Evolutionary conservation across 768 basidiomycete species (phyloP).

Genomic region (Xanthoconium stramineum): DNA sequence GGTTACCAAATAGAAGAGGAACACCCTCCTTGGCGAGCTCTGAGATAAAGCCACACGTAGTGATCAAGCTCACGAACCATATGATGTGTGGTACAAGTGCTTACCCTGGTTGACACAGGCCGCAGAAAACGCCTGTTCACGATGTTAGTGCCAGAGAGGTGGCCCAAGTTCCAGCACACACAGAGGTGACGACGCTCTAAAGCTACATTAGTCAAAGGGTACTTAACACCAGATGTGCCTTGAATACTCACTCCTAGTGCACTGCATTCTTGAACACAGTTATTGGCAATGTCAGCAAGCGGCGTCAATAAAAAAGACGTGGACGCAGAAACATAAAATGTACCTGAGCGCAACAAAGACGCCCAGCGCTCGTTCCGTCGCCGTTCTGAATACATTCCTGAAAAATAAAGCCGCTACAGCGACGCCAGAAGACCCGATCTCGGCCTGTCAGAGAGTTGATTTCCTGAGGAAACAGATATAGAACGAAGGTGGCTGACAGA

Average conservation of each 20-base stretch:
- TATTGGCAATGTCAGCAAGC: neutral
- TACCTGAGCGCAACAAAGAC: constrained; percentile 41
- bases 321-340: constrained; percentile 24
- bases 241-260: constrained; percentile 30
- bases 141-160: neutral
- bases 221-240: neutral
- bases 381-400: constrained; percentile 49
- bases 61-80: neutral
- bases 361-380: constrained; percentile 49
- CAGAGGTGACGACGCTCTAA: constrained; percentile 30
- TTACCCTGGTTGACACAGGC: constrained; percentile 50
- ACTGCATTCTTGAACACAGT: constrained; percentile 14
- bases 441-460: neutral
- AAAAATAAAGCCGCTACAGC: constrained; percentile 53
- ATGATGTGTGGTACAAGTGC: neutral
- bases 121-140: constrained; percentile 43
- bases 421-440: constrained; percentile 44
- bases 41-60: constrained; percentile 15
- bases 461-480: neutral
- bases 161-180: constrained; percentile 4
- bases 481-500: neutral
- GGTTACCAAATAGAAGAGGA: constrained; percentile 56
- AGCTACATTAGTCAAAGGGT: neutral
- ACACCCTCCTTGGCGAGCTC: constrained; percentile 62
- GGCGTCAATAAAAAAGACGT: neutral